Percentiles rank a stretch among this genome's conserved stretches.
phyloP scores from a whole-genome alignment of 805 yeast genomes.

The Grigorovia humatica region DNA sequence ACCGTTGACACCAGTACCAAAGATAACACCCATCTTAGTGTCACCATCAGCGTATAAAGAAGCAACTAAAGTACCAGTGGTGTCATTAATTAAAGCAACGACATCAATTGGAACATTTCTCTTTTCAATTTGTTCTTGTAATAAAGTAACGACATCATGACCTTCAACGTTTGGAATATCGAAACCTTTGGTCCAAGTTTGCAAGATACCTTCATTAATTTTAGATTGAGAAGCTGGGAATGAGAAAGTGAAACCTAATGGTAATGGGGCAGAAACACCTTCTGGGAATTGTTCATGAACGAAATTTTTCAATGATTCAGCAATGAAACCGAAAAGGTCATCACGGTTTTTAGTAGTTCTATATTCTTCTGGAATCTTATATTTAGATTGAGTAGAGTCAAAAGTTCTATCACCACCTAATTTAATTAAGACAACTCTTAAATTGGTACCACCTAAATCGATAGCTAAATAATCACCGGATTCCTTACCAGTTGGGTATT shows the following conservation, averaged over 20 bases:
- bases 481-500: conserved; percentile 86
- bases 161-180: conserved; percentile 92
- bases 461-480: conserved; percentile 84
- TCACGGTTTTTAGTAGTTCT: conserved; percentile 65
- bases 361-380: conserved; percentile 62
- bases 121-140: conserved; percentile 61
- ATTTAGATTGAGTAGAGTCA: conserved; percentile 80
- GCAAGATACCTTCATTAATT: conserved; percentile 78
- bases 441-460: conserved; percentile 95
- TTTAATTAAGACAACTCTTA: conserved; percentile 82
- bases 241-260: conserved; percentile 91
- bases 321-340: conserved; percentile 78
- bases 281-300: conserved; percentile 57
- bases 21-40: conserved; percentile 89
- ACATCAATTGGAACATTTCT: conserved; percentile 68
- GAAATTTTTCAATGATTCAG: conserved; percentile 65
- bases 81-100: conserved; percentile 90
- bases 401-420: conserved; percentile 77
- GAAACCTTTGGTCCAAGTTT: conserved; percentile 97
- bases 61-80: conserved; percentile 95
- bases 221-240: conserved; percentile 80
- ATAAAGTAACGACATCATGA: conserved; percentile 84
- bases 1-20: conserved; percentile 97
- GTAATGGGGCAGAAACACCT: conserved; percentile 50
- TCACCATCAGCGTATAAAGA: conserved; percentile 84